Evolutionary conservation across 2,329 filamentous ascomycete genomes (phyloP), one percentile per base, ranked within the genome.

Genomic region (Tolypocladium ovalisporum): DNA sequence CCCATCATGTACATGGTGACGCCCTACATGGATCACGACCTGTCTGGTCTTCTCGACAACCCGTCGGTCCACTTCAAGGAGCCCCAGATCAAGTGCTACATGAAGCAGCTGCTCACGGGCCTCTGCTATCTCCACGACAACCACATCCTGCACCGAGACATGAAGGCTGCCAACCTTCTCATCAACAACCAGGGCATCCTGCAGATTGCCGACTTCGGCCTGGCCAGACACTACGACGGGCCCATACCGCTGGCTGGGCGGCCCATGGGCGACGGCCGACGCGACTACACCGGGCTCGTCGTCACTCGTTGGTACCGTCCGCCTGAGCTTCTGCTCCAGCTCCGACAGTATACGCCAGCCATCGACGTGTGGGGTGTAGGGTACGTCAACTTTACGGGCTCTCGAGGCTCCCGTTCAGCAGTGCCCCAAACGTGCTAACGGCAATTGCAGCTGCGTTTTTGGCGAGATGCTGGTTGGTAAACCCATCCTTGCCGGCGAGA

Each of bases 341-440:
- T 99, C 36, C 86, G 91, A 65, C 85, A 85, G 63, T 99, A 99
- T 73, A 99, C 94, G n/a, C 90, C 92, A 17, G 92, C 94, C 12
- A 97, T 99, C 66, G 94, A 99, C 72, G 85, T 99, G 75, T 99
- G 94, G 94, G 94, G 94, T 65, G 93, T 97, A 64, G 94, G 93
- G 88, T 92, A 78, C 76, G 84, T 70, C 55, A 17, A 32, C 24
- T 32, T 13, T 13, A n/a, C 13, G 40, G 29, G 47, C 3, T 19
- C 47, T 8, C 4, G 12, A n/a, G 19, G 19, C 37, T 19, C 27
- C 27, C 9, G 12, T 10, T 12, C 6, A 10, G 22, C 27, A 19
- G 13, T 32, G 44, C 13, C 15, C 27, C 27, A n/a, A 1, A 24
- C n/a, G 24, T 37, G 49, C 68, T 70, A 56, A 71, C 55, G 36